Conservation (phyloP, 2,329 filamentous ascomycete species). For the Alternaria sp. region DNA sequence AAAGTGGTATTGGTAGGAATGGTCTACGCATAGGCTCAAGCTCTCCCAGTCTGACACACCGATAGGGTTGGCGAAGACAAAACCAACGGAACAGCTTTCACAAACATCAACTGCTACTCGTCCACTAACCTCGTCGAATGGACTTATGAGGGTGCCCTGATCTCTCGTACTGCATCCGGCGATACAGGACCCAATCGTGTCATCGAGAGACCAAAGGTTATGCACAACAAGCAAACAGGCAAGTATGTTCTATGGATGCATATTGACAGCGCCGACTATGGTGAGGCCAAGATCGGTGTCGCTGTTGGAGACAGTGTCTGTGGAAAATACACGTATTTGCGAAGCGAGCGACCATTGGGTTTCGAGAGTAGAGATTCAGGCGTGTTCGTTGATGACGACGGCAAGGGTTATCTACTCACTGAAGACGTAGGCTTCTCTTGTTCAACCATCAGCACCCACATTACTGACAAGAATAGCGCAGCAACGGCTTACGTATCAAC, state of each 20-base stretch:
- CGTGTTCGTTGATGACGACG: slow-evolving; percentile 69
- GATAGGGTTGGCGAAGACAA: slow-evolving; percentile 74
- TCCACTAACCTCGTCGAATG: slow-evolving; percentile 71
- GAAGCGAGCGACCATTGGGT: slow-evolving; percentile 58
- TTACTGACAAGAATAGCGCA: slow-evolving; percentile 53
- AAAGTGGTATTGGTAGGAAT: slow-evolving; percentile 64
- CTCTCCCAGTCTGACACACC: neutral
- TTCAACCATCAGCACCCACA: too few species aligned
- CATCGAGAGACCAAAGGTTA: slow-evolving; percentile 73
- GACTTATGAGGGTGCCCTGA: slow-evolving; percentile 67
- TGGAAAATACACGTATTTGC: slow-evolving; percentile 65
- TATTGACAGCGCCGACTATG: slow-evolving; percentile 69
- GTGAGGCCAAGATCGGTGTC: slow-evolving; percentile 71
- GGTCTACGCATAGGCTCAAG: too few species aligned
- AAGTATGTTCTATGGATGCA: slow-evolving; percentile 77
- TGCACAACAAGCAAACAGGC: slow-evolving; percentile 70
- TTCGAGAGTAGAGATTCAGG: slow-evolving; percentile 67
- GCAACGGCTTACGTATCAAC: slow-evolving; percentile 67
- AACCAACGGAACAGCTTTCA: slow-evolving; percentile 67
- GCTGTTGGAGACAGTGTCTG: slow-evolving; percentile 68
- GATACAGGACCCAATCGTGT: slow-evolving; percentile 70
- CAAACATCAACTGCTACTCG: slow-evolving; percentile 74
- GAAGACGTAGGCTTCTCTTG: slow-evolving; percentile 63
- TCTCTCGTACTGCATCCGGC: slow-evolving; percentile 62
- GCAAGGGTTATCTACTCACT: slow-evolving; percentile 67